Base-by-base conservation (phyloP, 495 filamentous ascomycete species). In the Saxispiralis lemnorum region DNA sequence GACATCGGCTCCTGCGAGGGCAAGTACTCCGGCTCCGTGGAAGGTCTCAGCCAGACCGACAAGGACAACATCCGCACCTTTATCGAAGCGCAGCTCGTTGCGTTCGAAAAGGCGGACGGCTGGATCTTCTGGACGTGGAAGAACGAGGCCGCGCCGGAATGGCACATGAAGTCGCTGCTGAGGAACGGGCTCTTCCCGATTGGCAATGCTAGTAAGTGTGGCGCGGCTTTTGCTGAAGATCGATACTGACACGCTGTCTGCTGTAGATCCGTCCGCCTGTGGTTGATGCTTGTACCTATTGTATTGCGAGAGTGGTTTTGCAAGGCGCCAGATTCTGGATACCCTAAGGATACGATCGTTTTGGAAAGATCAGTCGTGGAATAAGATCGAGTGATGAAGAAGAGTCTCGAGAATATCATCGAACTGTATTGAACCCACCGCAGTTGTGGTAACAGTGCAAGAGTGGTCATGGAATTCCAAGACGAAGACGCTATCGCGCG, bases 41-140 rank as follows among this genome's bases (percentile, higher is more conserved):
- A 59, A 14, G 65, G 50, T 1, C 56, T 83, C 14, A 53, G 64
- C 2, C 53, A 58, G 0, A 61, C 60, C 4, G 74, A 79, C 37
- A 70, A 74, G 47, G 48, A 51, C 41, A 75, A 79, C 50, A 66
- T 78, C 18, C 64, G 68, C 32, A 63, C 65, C 33, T 81, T 71
- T 54, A 75, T 83, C 43, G 77, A 82, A 52, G 78, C 74, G 6
- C 81, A 86, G 56, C 64, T 86, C 11, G 78, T 81, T 54, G 78
- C 79, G 6, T 85, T 70, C 51, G 80, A 85, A 63, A 64, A 67
- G 53, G 70, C 68, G 15, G 62, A 55, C 0, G 81, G 81, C 13
- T 87, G 81, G 81, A 62, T 87, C 44, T 85, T 80, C 62, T 87
- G 81, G 81, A 76, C 75, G 6, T 85, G 81, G 73, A 87, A 84